These are phyloP conservation scores for Miamiensis avidus DNA, from an alignment of 169 alveolate species.

Conservation along the genomic window DNA sequence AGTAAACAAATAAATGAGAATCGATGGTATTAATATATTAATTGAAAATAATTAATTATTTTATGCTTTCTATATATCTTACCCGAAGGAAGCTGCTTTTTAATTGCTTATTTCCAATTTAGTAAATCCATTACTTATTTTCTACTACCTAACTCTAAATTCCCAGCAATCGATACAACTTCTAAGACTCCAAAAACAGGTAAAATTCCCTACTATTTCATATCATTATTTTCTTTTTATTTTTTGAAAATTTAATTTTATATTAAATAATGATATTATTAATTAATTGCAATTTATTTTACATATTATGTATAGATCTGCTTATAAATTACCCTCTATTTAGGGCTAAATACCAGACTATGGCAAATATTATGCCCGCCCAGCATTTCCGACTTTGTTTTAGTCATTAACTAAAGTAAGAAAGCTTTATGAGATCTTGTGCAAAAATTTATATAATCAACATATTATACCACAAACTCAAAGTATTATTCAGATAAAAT, in stretches of 20 bases:
- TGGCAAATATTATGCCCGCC: no score
- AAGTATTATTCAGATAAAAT: no score
- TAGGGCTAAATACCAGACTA: no score
- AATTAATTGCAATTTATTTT: no score
- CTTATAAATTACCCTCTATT: not conserved
- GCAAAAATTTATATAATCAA: no score
- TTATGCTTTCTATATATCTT: slow-evolving; percentile 25
- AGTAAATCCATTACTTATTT: slow-evolving; percentile 18
- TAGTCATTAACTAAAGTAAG: not conserved
- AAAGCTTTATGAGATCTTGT: not conserved
- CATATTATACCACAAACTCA: not conserved
- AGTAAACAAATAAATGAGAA: slow-evolving; percentile 15
- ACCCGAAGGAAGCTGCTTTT: slow-evolving; percentile 27
- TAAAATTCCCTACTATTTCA: slow-evolving; percentile 24
- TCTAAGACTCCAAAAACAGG: not conserved
- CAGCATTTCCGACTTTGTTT: not conserved
- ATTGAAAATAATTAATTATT: slow-evolving; percentile 16
- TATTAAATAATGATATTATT: no score
- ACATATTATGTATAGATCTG: not conserved
- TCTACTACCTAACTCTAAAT: slow-evolving; percentile 10
- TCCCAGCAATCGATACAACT: not conserved
- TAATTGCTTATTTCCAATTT: slow-evolving; percentile 29
- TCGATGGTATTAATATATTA: slow-evolving; percentile 4
- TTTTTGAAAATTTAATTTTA: slow-evolving; percentile 1
- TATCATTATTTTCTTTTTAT: slow-evolving; percentile 4